Evolutionary conservation across 495 filamentous ascomycete genomes (phyloP), one percentile per base, ranked within the genome.

Genomic region (Hypoxylon rickii): DNA sequence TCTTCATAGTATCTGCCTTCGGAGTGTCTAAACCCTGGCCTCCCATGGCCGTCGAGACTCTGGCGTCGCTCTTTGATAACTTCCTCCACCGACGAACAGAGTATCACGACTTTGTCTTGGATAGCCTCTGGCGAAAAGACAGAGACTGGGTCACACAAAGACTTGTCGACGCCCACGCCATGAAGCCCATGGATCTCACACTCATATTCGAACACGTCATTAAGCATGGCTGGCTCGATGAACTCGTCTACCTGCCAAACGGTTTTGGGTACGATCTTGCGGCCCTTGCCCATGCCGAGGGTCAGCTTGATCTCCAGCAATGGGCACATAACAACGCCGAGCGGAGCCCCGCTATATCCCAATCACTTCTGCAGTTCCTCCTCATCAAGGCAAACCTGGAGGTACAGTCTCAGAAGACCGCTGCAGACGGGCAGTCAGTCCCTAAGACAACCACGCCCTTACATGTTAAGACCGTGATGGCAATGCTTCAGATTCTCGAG

Each of bases 261-360:
- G 87, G 85, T 0, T 89, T 98, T 64, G 88, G 89, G 8, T 83
- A 96, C 39, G 94, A 99, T 70, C 82, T 99, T 44, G 88, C 90
- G 10, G 88, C 92, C 21, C 79, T 91, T 22, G 92, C 90, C n/a
- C 91, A 96, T 71, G 86, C 89, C 3, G 87, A 88, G 57, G 85
- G 85, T 10, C 76, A 84, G 11, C 84, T 96, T 44, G 88, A 97
- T 63, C 72, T 97, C 16, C 81, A 88, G 33, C 79, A 87, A 47
- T 98, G 95, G 95, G 79, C 87, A 22, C 82, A 85, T 36, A 82
- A 81, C 48, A 84, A 85, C 32, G 72, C 81, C 6, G 77, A 86
- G 18, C 79, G 85, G 51, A 74, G 78, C 52, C 64, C 71, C 10
- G 79, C 86, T 34, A 86, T 94, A 67, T 82, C 84, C 0, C 70